These are phyloP conservation scores for Thelonectria olida DNA, from an alignment of 2,329 filamentous ascomycete genomes.

Conservation along the genomic window DNA sequence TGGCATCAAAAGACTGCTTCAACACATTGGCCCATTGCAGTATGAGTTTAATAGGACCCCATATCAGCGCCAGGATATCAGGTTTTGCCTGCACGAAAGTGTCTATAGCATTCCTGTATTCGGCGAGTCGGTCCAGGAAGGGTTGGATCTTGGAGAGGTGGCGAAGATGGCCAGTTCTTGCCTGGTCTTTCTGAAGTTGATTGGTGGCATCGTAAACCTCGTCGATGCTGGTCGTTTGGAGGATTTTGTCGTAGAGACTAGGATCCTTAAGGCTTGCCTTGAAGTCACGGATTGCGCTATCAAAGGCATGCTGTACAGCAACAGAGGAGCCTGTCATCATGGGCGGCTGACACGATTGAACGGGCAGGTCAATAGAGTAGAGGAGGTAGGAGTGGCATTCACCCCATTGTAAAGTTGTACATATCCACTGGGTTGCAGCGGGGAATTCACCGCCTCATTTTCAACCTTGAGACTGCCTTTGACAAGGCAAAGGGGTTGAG, in stretches of 20 bases:
- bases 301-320: neutral
- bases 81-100: conserved; percentile 15
- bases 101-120: neutral
- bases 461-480: no score
- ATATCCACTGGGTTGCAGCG: no score
- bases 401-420: no score
- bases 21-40: neutral
- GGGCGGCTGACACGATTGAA: no score
- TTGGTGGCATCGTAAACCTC: conserved; percentile 46
- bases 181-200: conserved; percentile 45
- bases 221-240: conserved; percentile 39
- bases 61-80: conserved; percentile 18
- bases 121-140: conserved; percentile 36
- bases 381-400: no score
- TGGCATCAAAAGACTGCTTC: conserved; percentile 1
- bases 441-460: no score
- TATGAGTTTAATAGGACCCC: conserved; percentile 21
- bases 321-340: no score
- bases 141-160: conserved; percentile 43
- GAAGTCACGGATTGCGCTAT: conserved; percentile 21
- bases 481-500: no score
- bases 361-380: no score
- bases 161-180: conserved; percentile 34
- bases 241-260: conserved; percentile 26
- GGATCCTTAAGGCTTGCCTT: conserved; percentile 24